Evolutionary conservation across 2,329 filamentous ascomycete species (phyloP).

Genomic region (Paraphoma chrysanthemicola): DNA sequence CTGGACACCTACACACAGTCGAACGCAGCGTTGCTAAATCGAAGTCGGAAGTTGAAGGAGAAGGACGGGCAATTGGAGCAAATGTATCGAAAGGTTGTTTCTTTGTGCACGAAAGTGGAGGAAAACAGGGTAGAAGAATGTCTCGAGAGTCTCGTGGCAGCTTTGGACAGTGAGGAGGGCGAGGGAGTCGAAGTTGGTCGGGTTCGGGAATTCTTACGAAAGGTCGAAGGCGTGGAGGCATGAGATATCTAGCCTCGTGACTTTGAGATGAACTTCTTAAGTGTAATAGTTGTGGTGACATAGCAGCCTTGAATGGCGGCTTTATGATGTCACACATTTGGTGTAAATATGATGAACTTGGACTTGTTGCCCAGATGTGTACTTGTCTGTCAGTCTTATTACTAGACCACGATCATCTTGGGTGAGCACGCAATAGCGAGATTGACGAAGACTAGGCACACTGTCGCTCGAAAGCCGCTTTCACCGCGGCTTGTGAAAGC

Average conservation of each 20-base stretch:
- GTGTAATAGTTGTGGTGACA: not conserved
- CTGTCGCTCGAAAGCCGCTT: too few relatives aligned
- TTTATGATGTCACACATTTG: not conserved
- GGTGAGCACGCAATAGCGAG: too few relatives aligned
- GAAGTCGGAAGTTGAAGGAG: slow-evolving; percentile 74
- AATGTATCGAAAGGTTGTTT: slow-evolving; percentile 87
- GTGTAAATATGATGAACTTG: not conserved
- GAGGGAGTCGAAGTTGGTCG: slow-evolving; percentile 75
- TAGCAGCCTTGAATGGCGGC: not conserved
- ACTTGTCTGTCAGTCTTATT: too few relatives aligned
- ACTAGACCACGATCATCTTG: too few relatives aligned
- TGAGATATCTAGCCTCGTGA: slow-evolving; percentile 1
- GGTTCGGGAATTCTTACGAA: slow-evolving; percentile 79
- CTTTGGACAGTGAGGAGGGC: slow-evolving; percentile 82
- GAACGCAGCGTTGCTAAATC: slow-evolving; percentile 70
- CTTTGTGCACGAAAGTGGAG: slow-evolving; percentile 80
- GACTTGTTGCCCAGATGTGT: too few relatives aligned
- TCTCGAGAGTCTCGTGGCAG: slow-evolving; percentile 79
- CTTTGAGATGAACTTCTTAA: not conserved
- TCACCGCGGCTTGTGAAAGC: too few relatives aligned
- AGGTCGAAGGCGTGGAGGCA: slow-evolving; percentile 69
- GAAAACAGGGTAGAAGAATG: slow-evolving; percentile 82
- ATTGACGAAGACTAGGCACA: too few relatives aligned
- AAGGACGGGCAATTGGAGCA: slow-evolving; percentile 84
- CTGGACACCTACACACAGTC: slow-evolving; percentile 74